Evolutionary conservation across 225 moss, liverwort and hornwort genomes (phyloP), one percentile per base, ranked within the genome.

Genomic region (Physcomitrium patens): DNA sequence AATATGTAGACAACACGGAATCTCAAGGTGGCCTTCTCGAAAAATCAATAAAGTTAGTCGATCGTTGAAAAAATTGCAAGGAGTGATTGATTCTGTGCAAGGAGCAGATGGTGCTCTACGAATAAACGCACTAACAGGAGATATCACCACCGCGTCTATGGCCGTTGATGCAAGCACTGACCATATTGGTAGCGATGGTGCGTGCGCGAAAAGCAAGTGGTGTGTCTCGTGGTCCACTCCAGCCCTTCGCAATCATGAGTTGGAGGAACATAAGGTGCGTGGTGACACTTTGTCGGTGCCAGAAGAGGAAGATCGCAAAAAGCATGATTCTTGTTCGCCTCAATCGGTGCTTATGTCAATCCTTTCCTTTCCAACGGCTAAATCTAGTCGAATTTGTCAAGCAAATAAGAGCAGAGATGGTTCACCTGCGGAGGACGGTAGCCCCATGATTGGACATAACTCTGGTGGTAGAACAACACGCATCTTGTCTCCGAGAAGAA

Each of bases 31-130:
- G 94, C 94, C 94, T 9, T 94, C 91, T 20, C 89, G 94, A 2
- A 94, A 91, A 82, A 94, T 94, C 63, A 94, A 94, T 72, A 94
- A 94, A 82, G 93, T 94, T 31, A 94, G 91, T 79, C 84, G 93
- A 52, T 94, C 94, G 3, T 74, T 94, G 83, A 90, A 90, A 63
- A 94, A 94, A 76, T 64, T 94, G 67, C 94, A 94, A 62, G 94
- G 94, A 10, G 94, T 94, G 42, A 91, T 94, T n/a, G 91, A 91
- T 63, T 94, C 91, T 12, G 94, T 94, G 63, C 94, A 94, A 78
- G 87, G 94, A 28, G 91, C 94, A 17, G 91, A 94, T 24, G 94
- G 94, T 14, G 85, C 91, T 15, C 63, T 94, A 42, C 84, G 86
- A 65, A 94, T 94, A 60, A 94, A 91, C 37, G 86, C 88, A 42